These are phyloP conservation scores for Tilletia setariae DNA, from an alignment of 1,284 basidiomycete species.

Conservation along the genomic window DNA sequence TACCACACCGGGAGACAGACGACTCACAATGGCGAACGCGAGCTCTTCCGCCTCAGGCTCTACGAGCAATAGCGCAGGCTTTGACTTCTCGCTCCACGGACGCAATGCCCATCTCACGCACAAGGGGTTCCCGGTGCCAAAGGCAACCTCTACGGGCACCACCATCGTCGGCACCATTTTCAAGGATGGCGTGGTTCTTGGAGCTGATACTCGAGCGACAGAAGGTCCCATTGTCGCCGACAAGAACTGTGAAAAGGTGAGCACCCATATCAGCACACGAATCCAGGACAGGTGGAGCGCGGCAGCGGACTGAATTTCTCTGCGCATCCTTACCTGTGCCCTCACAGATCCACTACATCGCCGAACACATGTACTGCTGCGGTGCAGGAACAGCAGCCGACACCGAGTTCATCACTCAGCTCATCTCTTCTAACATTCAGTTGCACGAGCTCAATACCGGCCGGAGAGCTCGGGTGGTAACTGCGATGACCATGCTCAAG, in stretches of 20 bases:
- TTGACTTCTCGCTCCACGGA: conserved; percentile 69
- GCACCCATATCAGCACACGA: too few species aligned
- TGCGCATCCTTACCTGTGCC: background rate
- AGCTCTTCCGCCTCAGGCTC: background rate
- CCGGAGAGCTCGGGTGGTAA: conserved; percentile 70
- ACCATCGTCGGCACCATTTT: conserved; percentile 90
- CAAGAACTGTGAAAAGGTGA: conserved; percentile 98
- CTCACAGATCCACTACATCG: conserved; percentile 74
- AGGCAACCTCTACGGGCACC: conserved; percentile 71
- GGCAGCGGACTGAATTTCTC: background rate
- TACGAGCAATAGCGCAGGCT: conserved; percentile 54
- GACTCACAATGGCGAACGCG: background rate
- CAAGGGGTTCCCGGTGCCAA: conserved; percentile 63
- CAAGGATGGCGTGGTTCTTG: conserved; percentile 86
- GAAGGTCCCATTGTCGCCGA: conserved; percentile 94
- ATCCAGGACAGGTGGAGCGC: background rate
- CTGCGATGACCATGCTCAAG: conserved; percentile 97
- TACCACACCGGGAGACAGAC: background rate
- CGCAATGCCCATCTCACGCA: conserved; percentile 74
- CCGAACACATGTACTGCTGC: conserved; percentile 77
- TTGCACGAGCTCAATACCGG: conserved; percentile 51
- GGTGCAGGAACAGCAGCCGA: conserved; percentile 98
- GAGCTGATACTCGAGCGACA: conserved; percentile 94
- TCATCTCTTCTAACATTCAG: conserved; percentile 52
- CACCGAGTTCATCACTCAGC: conserved; percentile 73